A percentile compares a stretch with the other conserved stretches of the same genome.
These are phyloP conservation scores for Raphanus hybrid DNA, from an alignment of 441 rosid genomes.

Conservation along the genomic window DNA sequence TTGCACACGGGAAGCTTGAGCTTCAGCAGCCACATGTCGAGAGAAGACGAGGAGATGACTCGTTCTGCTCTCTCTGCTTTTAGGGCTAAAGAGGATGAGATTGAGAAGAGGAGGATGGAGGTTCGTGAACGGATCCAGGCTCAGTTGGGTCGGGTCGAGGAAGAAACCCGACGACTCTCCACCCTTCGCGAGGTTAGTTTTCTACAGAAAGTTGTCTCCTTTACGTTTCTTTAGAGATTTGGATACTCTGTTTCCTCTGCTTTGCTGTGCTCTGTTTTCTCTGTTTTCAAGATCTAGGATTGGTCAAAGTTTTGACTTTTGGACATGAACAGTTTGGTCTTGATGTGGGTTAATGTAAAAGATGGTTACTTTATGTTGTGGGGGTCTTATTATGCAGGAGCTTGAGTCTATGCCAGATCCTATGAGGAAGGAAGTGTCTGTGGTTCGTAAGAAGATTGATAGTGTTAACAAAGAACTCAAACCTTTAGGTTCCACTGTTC, in stretches of 20 bases:
- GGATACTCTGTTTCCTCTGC: background rate
- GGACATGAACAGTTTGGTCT: conserved; percentile 5
- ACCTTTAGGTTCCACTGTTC: conserved; percentile 5
- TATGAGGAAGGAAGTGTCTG: conserved; percentile 6
- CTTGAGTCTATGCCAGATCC: conserved; percentile 10
- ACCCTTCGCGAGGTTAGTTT: conserved; percentile 3
- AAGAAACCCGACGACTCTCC: conserved; percentile 4
- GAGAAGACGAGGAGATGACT: conserved; percentile 12
- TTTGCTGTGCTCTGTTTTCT: background rate
- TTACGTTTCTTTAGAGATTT: background rate
- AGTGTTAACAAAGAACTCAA: conserved; percentile 12
- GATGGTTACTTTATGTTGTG: conserved; percentile 11
- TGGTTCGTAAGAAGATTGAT: conserved; percentile 10
- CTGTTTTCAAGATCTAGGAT: conserved; percentile 11
- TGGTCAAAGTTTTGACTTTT: conserved; percentile 8
- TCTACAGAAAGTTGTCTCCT: background rate
- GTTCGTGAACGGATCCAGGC: conserved; percentile 9
- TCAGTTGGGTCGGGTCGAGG: conserved; percentile 15
- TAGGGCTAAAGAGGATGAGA: conserved; percentile 11
- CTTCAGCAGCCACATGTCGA: conserved; percentile 7
- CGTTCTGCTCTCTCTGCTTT: conserved; percentile 8
- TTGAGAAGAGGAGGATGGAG: conserved; percentile 2
- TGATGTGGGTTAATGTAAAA: background rate
- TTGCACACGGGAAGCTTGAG: conserved; percentile 4
- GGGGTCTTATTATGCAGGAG: conserved; percentile 7